These are phyloP conservation scores for Ophidiomyces ophidiicola DNA, from an alignment of 2,329 filamentous ascomycete genomes.

Conservation along the genomic window DNA sequence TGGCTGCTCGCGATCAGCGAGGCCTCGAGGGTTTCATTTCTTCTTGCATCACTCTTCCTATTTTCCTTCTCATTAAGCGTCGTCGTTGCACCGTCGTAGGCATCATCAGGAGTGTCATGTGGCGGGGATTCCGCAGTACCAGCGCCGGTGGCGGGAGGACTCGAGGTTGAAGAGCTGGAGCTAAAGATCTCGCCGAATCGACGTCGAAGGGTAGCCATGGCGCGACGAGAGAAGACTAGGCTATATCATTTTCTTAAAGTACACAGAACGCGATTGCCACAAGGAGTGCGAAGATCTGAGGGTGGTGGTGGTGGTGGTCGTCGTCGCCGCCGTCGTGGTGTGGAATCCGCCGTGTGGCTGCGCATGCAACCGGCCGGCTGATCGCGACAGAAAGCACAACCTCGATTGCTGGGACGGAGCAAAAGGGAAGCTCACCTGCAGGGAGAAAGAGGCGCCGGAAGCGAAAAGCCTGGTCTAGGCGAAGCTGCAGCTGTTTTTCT, in stretches of 20 bases:
- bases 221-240: background rate
- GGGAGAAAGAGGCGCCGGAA: too few species aligned
- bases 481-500: too few species aligned
- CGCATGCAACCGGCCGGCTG: too few species aligned
- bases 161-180: background rate
- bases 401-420: too few species aligned
- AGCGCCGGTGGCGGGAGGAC: background rate
- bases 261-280: background rate
- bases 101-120: background rate
- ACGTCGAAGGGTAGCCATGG: slow-evolving; percentile 32
- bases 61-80: slow-evolving; percentile 11
- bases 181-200: slow-evolving; percentile 30
- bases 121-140: background rate
- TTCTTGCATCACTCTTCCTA: background rate
- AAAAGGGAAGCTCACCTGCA: too few species aligned
- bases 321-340: too few species aligned
- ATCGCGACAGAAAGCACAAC: too few species aligned
- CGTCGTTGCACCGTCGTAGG: slow-evolving; percentile 7
- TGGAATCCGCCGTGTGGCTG: too few species aligned
- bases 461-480: too few species aligned
- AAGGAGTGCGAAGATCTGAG: background rate
- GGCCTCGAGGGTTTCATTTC: background rate
- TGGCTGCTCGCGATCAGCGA: background rate
- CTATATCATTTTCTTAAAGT: slow-evolving; percentile 3
- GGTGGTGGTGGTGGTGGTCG: background rate